A percentile compares a stretch with the other conserved stretches of the same genome.
Conservation (phyloP, 495 filamentous ascomycete species). For the Neurospora sp. region DNA sequence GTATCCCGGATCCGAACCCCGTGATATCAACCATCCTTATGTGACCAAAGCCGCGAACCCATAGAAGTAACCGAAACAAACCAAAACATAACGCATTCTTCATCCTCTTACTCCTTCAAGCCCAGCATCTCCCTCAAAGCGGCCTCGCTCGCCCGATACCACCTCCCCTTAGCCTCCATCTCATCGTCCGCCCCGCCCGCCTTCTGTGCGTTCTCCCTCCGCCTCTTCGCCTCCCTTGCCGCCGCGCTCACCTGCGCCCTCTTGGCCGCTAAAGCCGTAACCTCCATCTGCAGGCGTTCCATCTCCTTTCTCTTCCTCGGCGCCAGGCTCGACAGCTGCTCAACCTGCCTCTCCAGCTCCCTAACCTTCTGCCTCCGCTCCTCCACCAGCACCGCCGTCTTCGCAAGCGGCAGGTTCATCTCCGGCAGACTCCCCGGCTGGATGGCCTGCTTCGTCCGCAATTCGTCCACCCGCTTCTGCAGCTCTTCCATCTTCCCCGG, state of each 20-base stretch:
- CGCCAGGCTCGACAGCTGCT: slow-evolving; percentile 50
- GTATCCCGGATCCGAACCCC: background rate
- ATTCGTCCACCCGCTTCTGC: slow-evolving; percentile 44
- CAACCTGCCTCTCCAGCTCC: slow-evolving; percentile 58
- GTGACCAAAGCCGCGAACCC: background rate
- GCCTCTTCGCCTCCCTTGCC: slow-evolving; percentile 69
- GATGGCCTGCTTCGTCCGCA: slow-evolving; percentile 33
- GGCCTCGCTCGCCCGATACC: slow-evolving; percentile 65
- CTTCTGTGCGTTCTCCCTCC: slow-evolving; percentile 49
- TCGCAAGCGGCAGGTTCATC: slow-evolving; percentile 47
- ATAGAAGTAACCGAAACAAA: background rate
- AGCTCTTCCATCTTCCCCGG: slow-evolving; percentile 55
- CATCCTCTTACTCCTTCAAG: background rate
- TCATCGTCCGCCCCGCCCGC: slow-evolving; percentile 60
- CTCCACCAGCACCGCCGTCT: slow-evolving; percentile 48
- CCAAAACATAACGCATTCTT: background rate
- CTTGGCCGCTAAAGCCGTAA: slow-evolving; percentile 59
- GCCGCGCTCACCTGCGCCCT: slow-evolving; percentile 56
- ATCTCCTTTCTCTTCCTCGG: slow-evolving; percentile 66
- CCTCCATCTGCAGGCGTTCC: slow-evolving; percentile 60
- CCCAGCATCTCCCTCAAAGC: slow-evolving; percentile 58
- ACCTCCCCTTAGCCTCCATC: slow-evolving; percentile 71
- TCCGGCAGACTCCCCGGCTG: slow-evolving; percentile 15
- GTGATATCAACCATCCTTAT: background rate
- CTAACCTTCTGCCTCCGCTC: slow-evolving; percentile 51